A percentile compares a stretch with the other conserved stretches of the same genome.
These are phyloP conservation scores for Cladorrhinum samala DNA, from an alignment of 495 filamentous ascomycete species.

Conservation along the genomic window DNA sequence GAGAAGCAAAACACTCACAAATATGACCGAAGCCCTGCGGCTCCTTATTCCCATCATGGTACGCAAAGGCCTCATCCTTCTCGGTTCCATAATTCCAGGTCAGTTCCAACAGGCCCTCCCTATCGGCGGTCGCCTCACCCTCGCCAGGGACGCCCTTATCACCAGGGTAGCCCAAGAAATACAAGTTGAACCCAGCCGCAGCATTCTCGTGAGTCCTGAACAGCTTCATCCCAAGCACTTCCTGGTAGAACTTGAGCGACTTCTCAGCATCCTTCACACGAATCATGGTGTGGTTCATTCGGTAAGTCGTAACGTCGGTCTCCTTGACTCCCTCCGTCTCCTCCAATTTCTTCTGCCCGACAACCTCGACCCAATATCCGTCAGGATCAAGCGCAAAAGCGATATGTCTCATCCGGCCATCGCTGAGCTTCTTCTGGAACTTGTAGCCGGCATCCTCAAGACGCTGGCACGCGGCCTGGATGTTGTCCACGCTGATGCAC, in stretches of 20 bases:
- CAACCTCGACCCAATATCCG: slow-evolving; percentile 81
- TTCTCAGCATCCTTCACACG: slow-evolving; percentile 84
- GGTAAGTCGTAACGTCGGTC: slow-evolving; percentile 38
- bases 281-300: slow-evolving; percentile 84
- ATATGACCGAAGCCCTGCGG: slow-evolving; percentile 94
- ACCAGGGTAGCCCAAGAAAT: slow-evolving; percentile 80
- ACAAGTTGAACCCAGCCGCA: slow-evolving; percentile 75
- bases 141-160: slow-evolving; percentile 41
- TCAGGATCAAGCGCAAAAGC: slow-evolving; percentile 93
- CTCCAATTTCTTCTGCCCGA: slow-evolving; percentile 41
- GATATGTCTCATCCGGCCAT: slow-evolving; percentile 82
- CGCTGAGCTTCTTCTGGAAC: slow-evolving; percentile 89
- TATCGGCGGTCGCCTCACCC: slow-evolving; percentile 49
- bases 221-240: slow-evolving; percentile 80
- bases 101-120: slow-evolving; percentile 81
- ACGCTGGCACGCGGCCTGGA: slow-evolving; percentile 80
- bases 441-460: slow-evolving; percentile 83
- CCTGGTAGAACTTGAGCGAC: slow-evolving; percentile 84
- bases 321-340: slow-evolving; percentile 30
- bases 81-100: slow-evolving; percentile 98
- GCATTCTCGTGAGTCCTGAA: slow-evolving; percentile 64
- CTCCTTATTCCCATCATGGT: slow-evolving; percentile 87
- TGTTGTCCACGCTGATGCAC: slow-evolving; percentile 81
- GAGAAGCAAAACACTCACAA: slow-evolving; percentile 47
- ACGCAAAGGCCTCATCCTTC: slow-evolving; percentile 73